These are phyloP conservation scores for Suillus subluteus DNA, from an alignment of 768 basidiomycete species.

Conservation along the genomic window DNA sequence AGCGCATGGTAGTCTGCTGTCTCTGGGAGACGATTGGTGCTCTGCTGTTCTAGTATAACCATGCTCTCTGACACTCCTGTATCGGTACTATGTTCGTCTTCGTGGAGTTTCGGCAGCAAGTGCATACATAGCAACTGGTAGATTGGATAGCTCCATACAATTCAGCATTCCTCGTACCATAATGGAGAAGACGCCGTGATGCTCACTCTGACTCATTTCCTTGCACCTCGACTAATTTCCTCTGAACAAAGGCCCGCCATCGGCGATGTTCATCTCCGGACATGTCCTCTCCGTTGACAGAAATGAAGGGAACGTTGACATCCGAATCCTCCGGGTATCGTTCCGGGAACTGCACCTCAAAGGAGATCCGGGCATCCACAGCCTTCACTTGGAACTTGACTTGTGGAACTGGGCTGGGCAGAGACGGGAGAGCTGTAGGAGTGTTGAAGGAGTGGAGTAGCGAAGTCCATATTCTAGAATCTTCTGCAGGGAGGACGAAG, in stretches of 20 bases:
- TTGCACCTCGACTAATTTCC: constrained; percentile 39
- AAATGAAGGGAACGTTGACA: constrained; percentile 23
- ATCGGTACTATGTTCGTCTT: constrained; percentile 25
- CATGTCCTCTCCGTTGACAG: constrained; percentile 53
- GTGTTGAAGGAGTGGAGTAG: background rate
- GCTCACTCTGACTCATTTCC: constrained; percentile 32
- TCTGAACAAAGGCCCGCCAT: constrained; percentile 47
- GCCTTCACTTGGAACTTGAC: constrained; percentile 41
- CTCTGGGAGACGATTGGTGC: background rate
- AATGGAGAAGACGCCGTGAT: background rate
- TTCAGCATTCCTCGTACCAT: background rate
- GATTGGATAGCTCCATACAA: constrained; percentile 52
- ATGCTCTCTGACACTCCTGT: background rate
- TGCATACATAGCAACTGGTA: constrained; percentile 63
- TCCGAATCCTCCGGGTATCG: constrained; percentile 17
- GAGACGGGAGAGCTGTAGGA: constrained; percentile 12
- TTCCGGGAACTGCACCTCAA: constrained; percentile 38
- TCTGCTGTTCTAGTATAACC: background rate
- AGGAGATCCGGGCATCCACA: constrained; percentile 33
- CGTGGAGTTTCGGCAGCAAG: constrained; percentile 59
- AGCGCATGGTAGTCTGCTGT: constrained; percentile 54
- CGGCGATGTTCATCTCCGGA: constrained; percentile 50
- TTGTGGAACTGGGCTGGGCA: constrained; percentile 21
- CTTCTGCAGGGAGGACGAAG: constrained; percentile 34
- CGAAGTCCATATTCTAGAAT: background rate